These are phyloP conservation scores for Vigna angularis DNA, from an alignment of 306 rosid genomes.

Conservation along the genomic window DNA sequence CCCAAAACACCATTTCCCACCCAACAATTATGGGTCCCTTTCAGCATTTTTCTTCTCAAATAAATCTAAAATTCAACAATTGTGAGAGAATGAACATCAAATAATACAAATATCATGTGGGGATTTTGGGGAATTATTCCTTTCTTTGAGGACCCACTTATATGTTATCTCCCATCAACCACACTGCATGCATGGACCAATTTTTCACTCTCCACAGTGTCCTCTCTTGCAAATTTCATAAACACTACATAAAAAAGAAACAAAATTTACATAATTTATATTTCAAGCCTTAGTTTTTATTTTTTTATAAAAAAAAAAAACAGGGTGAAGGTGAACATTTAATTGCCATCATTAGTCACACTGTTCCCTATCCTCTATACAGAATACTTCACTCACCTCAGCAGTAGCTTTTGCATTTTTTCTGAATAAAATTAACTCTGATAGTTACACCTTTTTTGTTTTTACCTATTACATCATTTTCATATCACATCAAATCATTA, in stretches of 20 bases:
- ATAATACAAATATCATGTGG: slow-evolving; percentile 42
- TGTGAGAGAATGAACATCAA: slow-evolving; percentile 22
- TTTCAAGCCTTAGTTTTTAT: no score
- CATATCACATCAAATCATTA: slow-evolving; percentile 8
- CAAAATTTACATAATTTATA: no score
- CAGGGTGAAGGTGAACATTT: neutral
- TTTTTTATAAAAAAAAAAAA: no score
- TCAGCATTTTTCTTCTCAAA: neutral
- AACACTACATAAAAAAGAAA: no score
- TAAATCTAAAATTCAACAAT: neutral
- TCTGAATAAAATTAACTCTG: neutral
- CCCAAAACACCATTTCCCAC: slow-evolving; percentile 44
- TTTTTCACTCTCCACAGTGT: no score
- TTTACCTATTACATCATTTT: neutral
- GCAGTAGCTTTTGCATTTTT: neutral
- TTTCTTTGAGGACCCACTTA: slow-evolving; percentile 49
- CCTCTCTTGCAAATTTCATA: no score
- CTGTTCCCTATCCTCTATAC: slow-evolving; percentile 24
- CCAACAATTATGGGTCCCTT: slow-evolving; percentile 63
- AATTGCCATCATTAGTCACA: neutral
- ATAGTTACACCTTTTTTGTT: neutral
- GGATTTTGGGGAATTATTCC: slow-evolving; percentile 43
- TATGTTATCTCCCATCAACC: slow-evolving; percentile 18
- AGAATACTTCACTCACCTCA: neutral
- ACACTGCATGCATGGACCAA: neutral